Evolutionary conservation across 2,329 filamentous ascomycete species (phyloP).

Genomic region (Blumeriella jaapii): DNA sequence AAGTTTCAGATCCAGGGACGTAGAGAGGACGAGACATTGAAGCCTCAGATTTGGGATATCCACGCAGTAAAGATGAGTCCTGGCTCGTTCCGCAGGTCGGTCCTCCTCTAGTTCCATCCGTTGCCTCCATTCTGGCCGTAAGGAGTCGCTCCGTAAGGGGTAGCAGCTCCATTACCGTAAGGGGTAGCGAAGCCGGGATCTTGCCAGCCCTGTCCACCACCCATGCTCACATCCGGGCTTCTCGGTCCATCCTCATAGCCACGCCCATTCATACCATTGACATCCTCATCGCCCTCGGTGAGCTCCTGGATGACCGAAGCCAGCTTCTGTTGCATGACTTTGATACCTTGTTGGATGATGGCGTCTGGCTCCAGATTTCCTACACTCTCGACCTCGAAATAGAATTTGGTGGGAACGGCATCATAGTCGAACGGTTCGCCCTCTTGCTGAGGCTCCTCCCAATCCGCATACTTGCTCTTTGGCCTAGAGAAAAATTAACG

Average conservation of each 20-base stretch:
- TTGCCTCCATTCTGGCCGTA: slow-evolving; percentile 37
- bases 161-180: slow-evolving; percentile 43
- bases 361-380: slow-evolving; percentile 82
- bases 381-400: slow-evolving; percentile 84
- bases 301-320: slow-evolving; percentile 63
- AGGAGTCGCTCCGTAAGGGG: slow-evolving; percentile 48
- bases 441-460: slow-evolving; percentile 69
- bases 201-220: slow-evolving; percentile 41
- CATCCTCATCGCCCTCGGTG: slow-evolving; percentile 45
- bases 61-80: no score
- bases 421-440: slow-evolving; percentile 88
- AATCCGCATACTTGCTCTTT: slow-evolving; percentile 65
- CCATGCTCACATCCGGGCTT: slow-evolving; percentile 47
- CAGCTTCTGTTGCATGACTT: slow-evolving; percentile 80
- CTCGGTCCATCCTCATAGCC: slow-evolving; percentile 46
- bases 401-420: slow-evolving; percentile 74
- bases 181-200: slow-evolving; percentile 57
- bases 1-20: not conserved
- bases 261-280: slow-evolving; percentile 33
- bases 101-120: slow-evolving; percentile 22
- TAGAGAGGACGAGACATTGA: not conserved
- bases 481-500: no score
- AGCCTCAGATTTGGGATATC: slow-evolving; percentile 1
- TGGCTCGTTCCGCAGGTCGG: no score
- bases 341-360: slow-evolving; percentile 81